Evolutionary conservation across 2,329 filamentous ascomycete genomes (phyloP), one percentile per base, ranked within the genome.

Genomic region (Bimuria novae-zelandiae): DNA sequence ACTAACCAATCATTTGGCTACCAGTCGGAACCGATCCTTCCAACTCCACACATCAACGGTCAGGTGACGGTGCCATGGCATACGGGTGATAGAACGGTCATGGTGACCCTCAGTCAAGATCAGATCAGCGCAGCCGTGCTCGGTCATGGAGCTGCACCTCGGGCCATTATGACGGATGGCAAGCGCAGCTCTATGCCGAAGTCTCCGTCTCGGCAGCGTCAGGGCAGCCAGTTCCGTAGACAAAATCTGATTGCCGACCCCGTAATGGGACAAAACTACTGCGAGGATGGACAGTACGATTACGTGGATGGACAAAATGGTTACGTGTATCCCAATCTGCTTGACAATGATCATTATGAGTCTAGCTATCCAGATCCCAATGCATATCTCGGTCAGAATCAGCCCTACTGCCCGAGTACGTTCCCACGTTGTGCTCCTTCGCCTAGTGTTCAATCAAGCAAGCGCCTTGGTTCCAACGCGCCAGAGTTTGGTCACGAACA

Each of bases 351-450:
- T 11, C 7, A 35, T 25, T 36, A n/a, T n/a, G n/a, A n/a, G n/a
- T n/a, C 39, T 39, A 12, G n/a, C 3, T 55, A 52, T 17, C 39
- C 49, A 6, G 49, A 49, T 1, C 49, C 53, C 14, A 42, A 12
- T n/a, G 42, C 49, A 6, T 41, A 51, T 22, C 25, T 35, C 12
- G 49, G 23, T 14, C n/a, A 21, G 19, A 16, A 10, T 6, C 41
- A 33, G n/a, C 41, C 41, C 3, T 33, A 44, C 12, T 44, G n/a
- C 12, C 41, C 32, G 41, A 22, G 17, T 17, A 21, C 41, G 11
- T 32, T 23, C 8, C 36, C 4, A 7, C 36, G 33, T 29, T 22
- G 35, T 21, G 25, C 7, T 33, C 25, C 36, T 22, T 42, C 46
- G n/a, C 25, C 46, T 17, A 14, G 25, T 23, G 12, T 17, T 43